These are phyloP conservation scores for Backusella morwellensis DNA, from an alignment of 192 early-diverging fungal species.

Conservation along the genomic window DNA sequence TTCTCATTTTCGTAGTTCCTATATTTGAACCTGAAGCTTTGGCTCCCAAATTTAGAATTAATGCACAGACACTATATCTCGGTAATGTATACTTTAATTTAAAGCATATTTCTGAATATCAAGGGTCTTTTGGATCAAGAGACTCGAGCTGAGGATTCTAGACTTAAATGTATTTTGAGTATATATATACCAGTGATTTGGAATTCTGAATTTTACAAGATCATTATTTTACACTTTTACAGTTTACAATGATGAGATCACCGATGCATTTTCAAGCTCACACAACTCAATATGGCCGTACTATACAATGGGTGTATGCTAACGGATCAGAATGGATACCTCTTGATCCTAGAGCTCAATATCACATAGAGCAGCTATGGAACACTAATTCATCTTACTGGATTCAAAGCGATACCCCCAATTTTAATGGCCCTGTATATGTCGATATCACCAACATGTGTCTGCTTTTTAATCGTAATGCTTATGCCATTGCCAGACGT, in stretches of 20 bases:
- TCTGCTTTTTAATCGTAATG: background rate
- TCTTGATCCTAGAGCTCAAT: background rate
- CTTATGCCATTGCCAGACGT: background rate
- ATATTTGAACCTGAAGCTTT: background rate
- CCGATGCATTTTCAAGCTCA: background rate
- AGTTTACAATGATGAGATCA: background rate
- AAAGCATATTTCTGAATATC: background rate
- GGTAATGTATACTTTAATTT: background rate
- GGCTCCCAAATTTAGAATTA: background rate
- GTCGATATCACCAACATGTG: background rate
- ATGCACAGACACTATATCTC: background rate
- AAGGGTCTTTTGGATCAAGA: background rate
- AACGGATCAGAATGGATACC: constrained; percentile 2
- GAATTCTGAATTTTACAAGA: background rate
- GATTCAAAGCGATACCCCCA: background rate
- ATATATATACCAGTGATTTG: background rate
- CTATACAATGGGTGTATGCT: background rate
- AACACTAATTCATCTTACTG: background rate
- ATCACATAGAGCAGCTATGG: background rate
- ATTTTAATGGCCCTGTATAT: background rate
- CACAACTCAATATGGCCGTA: background rate
- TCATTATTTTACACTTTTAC: background rate
- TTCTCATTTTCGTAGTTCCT: background rate
- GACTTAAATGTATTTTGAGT: background rate
- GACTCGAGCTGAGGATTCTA: background rate